A percentile compares a stretch with the other conserved stretches of the same genome.
phyloP scores from a whole-genome alignment of 1,139 yeast species.

The Debaryomycetaceae sp. region DNA sequence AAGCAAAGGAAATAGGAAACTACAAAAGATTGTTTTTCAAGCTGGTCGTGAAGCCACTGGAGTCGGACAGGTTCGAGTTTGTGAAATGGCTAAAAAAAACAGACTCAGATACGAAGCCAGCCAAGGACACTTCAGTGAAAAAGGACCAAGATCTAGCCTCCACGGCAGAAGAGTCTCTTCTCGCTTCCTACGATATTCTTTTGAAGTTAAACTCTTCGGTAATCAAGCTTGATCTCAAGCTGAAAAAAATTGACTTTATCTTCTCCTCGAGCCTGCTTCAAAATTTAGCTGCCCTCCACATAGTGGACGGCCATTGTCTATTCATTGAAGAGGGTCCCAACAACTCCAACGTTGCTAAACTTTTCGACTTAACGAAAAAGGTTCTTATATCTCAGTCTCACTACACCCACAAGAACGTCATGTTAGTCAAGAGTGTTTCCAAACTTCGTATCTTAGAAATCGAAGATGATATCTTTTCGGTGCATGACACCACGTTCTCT shows the following conservation, averaged over 20 bases:
- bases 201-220: constrained; percentile 12
- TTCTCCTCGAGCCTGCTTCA: background rate
- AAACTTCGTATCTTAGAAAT: background rate
- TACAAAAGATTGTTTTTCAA: constrained; percentile 17
- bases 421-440: background rate
- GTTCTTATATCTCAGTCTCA: background rate
- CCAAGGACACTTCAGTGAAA: constrained; percentile 4
- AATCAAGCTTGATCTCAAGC: constrained; percentile 12
- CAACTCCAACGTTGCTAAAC: background rate
- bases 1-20: constrained; percentile 15
- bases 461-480: background rate
- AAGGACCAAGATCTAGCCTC: constrained; percentile 3
- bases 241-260: constrained; percentile 5
- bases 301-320: background rate
- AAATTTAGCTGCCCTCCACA: background rate
- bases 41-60: constrained; percentile 7
- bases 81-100: constrained; percentile 15
- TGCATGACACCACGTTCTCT: background rate
- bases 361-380: background rate
- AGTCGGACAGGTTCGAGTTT: constrained; percentile 11
- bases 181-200: constrained; percentile 11
- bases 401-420: background rate
- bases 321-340: background rate
- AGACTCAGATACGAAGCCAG: constrained; percentile 3
- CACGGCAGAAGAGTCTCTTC: constrained; percentile 7